These are phyloP conservation scores for Claviceps quebecensis DNA, from an alignment of 2,329 filamentous ascomycete genomes.

Conservation along the genomic window DNA sequence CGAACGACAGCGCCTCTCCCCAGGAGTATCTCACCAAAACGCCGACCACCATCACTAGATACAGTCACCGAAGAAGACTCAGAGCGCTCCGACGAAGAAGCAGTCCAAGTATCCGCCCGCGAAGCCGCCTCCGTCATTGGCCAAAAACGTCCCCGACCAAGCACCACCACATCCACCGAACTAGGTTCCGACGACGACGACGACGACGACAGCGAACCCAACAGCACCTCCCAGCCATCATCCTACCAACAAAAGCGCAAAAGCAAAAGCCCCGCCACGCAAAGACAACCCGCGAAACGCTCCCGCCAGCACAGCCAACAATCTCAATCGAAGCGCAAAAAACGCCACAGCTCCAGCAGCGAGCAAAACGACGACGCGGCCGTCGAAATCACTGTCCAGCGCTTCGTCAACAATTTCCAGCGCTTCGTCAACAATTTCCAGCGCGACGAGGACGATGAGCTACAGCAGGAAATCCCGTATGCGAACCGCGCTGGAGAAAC, in stretches of 20 bases:
- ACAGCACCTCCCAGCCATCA: slow-evolving; percentile 3
- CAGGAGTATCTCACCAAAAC: not conserved
- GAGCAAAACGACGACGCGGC: slow-evolving; percentile 14
- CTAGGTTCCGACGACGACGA: slow-evolving; percentile 19
- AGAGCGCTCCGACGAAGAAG: slow-evolving; percentile 18
- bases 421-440: slow-evolving; percentile 34
- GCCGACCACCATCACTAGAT: not conserved
- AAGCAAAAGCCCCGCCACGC: slow-evolving; percentile 28
- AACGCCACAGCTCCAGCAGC: slow-evolving; percentile 11
- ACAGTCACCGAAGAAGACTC: slow-evolving; percentile 1
- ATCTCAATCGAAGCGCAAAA: slow-evolving; percentile 8
- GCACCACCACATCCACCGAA: slow-evolving; percentile 25
- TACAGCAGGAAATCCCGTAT: slow-evolving; percentile 39
- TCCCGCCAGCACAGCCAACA: slow-evolving; percentile 4
- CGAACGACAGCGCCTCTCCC: not conserved
- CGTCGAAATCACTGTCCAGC: slow-evolving; percentile 45
- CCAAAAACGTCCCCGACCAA: slow-evolving; percentile 28
- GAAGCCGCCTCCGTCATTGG: slow-evolving; percentile 30
- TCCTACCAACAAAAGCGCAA: slow-evolving; percentile 9
- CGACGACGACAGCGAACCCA: slow-evolving; percentile 13
- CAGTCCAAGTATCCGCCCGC: slow-evolving; percentile 28
- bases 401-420: slow-evolving; percentile 37
- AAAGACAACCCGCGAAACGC: slow-evolving; percentile 22
- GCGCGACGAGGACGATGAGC: slow-evolving; percentile 28
- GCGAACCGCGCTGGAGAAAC: slow-evolving; percentile 42